Conservation (phyloP, 352 stramenopile genomes). For the Pythium coloratum region DNA sequence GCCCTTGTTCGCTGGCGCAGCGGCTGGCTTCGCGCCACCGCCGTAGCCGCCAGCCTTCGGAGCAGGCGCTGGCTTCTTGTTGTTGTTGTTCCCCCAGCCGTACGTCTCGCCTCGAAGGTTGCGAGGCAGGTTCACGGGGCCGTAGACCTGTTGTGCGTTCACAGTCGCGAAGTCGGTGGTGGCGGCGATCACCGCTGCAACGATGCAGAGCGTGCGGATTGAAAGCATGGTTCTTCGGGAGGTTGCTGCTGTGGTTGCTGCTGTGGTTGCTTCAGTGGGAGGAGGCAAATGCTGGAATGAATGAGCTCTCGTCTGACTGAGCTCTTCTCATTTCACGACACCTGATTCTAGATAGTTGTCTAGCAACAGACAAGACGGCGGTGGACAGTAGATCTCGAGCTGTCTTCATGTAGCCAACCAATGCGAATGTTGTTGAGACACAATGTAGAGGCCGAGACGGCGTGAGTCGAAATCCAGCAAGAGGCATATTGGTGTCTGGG, state of each 20-base stretch:
- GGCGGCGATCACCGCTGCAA: slow-evolving; percentile 6
- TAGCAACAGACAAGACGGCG: too few species aligned
- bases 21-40: neutral
- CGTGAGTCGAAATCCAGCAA: neutral
- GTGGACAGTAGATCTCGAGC: too few species aligned
- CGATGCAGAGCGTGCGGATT: slow-evolving; percentile 10
- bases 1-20: too few species aligned
- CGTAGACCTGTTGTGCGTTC: neutral
- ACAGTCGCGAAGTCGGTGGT: neutral
- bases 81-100: slow-evolving; percentile 7
- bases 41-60: neutral
- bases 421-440: neutral
- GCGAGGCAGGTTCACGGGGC: neutral
- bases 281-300: slow-evolving; percentile 12
- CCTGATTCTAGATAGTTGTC: too few species aligned
- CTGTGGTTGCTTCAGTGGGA: neutral
- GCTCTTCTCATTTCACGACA: neutral
- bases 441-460: neutral
- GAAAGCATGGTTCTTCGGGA: slow-evolving; percentile 2
- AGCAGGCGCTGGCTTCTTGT: neutral
- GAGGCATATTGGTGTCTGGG: neutral
- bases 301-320: neutral
- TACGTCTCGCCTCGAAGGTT: slow-evolving; percentile 8
- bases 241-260: neutral
- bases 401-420: neutral